These are phyloP conservation scores for Hemerocallis citrina DNA, from an alignment of 106 monocot species.

Conservation along the genomic window DNA sequence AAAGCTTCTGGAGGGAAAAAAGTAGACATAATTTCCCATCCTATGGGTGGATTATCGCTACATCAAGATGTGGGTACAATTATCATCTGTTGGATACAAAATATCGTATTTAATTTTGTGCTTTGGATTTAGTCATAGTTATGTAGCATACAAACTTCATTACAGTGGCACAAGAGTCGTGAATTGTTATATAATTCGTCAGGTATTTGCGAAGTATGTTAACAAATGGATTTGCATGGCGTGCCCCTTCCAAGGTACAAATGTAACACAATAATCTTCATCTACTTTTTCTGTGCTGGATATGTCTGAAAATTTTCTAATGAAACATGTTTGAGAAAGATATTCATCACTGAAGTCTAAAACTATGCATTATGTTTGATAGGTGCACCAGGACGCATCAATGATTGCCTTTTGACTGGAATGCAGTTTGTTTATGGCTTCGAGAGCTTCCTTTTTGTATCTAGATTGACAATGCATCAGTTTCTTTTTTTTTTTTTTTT, in stretches of 20 bases:
- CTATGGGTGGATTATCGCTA: constrained; percentile 85
- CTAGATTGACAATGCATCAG: constrained; percentile 96
- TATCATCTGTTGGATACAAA: not conserved
- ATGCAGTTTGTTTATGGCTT: constrained; percentile 87
- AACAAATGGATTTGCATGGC: constrained; percentile 94
- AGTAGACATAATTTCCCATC: constrained; percentile 85
- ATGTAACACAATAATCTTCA: not conserved
- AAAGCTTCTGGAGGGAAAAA: constrained; percentile 79
- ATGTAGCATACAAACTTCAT: not conserved
- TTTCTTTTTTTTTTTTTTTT: too few relatives aligned
- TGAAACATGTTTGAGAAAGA: not conserved
- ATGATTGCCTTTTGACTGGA: constrained; percentile 81
- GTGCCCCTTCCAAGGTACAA: constrained; percentile 81
- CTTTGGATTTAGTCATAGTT: not conserved
- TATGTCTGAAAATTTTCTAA: not conserved
- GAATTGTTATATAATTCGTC: constrained; percentile 12
- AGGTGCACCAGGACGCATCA: constrained; percentile 92
- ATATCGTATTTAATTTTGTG: not conserved
- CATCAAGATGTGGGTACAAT: constrained; percentile 49
- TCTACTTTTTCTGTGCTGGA: not conserved
- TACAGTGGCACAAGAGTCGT: not conserved
- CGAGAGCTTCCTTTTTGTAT: constrained; percentile 80
- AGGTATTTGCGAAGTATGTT: constrained; percentile 80
- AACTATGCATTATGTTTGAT: constrained; percentile 10
- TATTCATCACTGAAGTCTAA: not conserved